These are phyloP conservation scores for Pulveroboletus ravenelii DNA, from an alignment of 768 basidiomycete genomes.

Conservation along the genomic window DNA sequence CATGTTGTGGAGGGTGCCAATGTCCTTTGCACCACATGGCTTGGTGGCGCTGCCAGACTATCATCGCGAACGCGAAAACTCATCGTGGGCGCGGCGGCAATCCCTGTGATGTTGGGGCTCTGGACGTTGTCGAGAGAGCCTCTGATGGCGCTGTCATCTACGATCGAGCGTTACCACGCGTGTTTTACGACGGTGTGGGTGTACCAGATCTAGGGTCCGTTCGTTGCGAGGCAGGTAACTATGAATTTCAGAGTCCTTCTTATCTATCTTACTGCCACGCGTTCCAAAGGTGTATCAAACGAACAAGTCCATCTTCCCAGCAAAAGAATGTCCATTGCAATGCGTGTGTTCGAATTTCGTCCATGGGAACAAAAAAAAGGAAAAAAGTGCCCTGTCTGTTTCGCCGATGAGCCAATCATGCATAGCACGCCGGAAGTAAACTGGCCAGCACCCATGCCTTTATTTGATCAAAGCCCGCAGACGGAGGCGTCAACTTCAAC, in stretches of 20 bases:
- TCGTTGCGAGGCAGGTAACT: not conserved
- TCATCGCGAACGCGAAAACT: slow-evolving; percentile 24
- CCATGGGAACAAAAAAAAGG: too few species aligned
- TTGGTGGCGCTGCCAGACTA: slow-evolving; percentile 11
- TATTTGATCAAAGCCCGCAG: slow-evolving; percentile 37
- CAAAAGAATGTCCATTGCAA: too few species aligned
- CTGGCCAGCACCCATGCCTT: too few species aligned
- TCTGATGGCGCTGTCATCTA: slow-evolving; percentile 48
- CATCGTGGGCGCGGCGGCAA: slow-evolving; percentile 33
- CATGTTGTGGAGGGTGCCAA: slow-evolving; percentile 62
- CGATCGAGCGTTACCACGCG: slow-evolving; percentile 46
- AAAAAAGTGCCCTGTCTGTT: too few species aligned
- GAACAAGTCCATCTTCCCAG: not conserved
- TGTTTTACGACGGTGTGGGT: slow-evolving; percentile 43
- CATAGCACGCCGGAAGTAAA: not conserved
- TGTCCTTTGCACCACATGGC: slow-evolving; percentile 48
- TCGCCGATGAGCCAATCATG: too few species aligned
- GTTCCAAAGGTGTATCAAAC: not conserved
- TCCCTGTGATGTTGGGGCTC: slow-evolving; percentile 57
- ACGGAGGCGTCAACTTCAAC: slow-evolving; percentile 39
- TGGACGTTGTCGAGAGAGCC: slow-evolving; percentile 53
- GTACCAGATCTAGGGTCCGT: slow-evolving; percentile 39
- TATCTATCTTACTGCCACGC: not conserved
- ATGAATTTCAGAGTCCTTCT: not conserved
- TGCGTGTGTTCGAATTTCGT: too few species aligned